Evolutionary conservation across 371 early-diverging fungal species (phyloP), one percentile per base, ranked within the genome.

Genomic region (Mucor ambiguus): DNA sequence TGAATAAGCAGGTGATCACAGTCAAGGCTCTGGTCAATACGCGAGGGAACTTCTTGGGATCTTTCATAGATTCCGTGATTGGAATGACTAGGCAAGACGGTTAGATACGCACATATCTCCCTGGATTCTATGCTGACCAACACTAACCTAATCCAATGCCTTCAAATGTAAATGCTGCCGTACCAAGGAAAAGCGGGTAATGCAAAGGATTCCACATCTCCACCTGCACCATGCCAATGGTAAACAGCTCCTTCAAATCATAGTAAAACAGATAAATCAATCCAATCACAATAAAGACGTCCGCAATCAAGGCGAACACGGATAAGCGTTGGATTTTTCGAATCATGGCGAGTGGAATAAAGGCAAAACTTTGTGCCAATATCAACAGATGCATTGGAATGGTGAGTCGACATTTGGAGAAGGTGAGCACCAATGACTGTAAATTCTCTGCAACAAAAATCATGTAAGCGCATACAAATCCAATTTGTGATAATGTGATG

Each of bases 161-260:
- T 74, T 95, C 96, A 74, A 91, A 95, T 0, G 95, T 92, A 74
- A 93, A 95, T 28, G 93, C 88, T 69, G 94, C 91, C n/a, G 95
- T 94, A 30, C 95, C 95, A 60, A 95, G 85, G 73, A 93, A 93
- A 12, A 95, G 70, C 3, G 92, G 85, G 69, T 93, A 93, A 62
- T 86, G 82, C 12, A 83, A 69, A 24, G 85, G 73, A 72, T 93
- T 94, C 81, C 92, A 88, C 66, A 83, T 70, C 6, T 77, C 71
- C 2, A 93, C 81, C 48, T 88, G 80, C 6, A 85, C 87, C 30
- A 86, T 57, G 20, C 93, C 93, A 10, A 70, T 56, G 6, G 82
- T 81, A 4, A 83, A 56, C 49, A 93, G 63, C 26, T 82, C 75
- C 32, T 73, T 72, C 49, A 93, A 63, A 74, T 93, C 92, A 70